Base-by-base conservation (phyloP, 2,329 filamentous ascomycete species). In the Talaromyces amestolkiae region DNA sequence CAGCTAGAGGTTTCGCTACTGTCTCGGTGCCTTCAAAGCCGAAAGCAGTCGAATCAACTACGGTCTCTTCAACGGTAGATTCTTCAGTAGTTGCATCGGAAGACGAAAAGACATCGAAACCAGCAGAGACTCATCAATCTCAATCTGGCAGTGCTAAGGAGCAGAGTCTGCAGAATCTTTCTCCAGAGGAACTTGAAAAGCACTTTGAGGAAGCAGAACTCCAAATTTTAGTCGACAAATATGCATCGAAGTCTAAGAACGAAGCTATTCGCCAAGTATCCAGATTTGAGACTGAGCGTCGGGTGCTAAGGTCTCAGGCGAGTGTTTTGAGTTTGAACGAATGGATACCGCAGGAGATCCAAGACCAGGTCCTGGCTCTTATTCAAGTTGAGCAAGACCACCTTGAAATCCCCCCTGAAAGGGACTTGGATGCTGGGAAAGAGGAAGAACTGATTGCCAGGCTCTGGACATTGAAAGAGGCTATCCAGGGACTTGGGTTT, bases 131-230 rank as follows among this genome's bases (percentile, higher is more conserved):
- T 61, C 67, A 70, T 45, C 71, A 68, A 64, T 39, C 66, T 45
- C 71, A 68, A 65, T 37, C 66, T 51, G 67, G 67, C 43, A 64
- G 67, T 64, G 65, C 68, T 56, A 63, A 68, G 7, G 65, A 70
- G 17, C 69, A 74, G 63, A 77, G 81, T 56, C 74, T 83, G 61
- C 80, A 86, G 63, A 80, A 85, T 33, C 79, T 94, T 69, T 92
- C 87, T 58, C 90, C 94, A 1, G 94, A 97, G 74, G 92, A 98
- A 76, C 90, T 97, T 61, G 95, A 97, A 74, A 88, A 83, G 68
- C 92, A 96, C 72, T 85, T 98, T 17, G 92, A 97, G 75, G 90
- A 93, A 72, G 90, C 92, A n/a, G 92, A 96, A 72, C 82, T 99
- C 43, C 93, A 98, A 76, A 80, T 91, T 24, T 81, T 97, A 6